These are phyloP conservation scores for Starmerella davenportii DNA, from an alignment of 805 yeast genomes.

Conservation along the genomic window DNA sequence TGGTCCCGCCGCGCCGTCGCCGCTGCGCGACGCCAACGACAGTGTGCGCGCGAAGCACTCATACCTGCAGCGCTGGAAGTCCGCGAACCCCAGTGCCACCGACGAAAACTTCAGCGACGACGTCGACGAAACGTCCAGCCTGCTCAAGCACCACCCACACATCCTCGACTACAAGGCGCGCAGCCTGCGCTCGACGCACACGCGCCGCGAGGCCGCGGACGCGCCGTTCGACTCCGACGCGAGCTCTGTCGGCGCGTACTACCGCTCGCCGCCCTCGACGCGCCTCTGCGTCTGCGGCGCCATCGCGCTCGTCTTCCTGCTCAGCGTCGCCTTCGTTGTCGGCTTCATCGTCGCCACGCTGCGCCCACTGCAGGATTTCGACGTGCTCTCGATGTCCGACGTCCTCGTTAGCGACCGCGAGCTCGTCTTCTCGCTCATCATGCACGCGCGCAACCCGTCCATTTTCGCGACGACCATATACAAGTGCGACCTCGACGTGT, in stretches of 20 bases:
- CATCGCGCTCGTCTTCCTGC: constrained; percentile 17
- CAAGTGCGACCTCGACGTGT: constrained; percentile 62
- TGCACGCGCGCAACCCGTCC: constrained; percentile 78
- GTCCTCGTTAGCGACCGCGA: constrained; percentile 71
- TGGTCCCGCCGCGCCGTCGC: not conserved
- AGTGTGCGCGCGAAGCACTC: constrained; percentile 16
- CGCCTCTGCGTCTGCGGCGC: constrained; percentile 3
- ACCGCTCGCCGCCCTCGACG: constrained; percentile 4
- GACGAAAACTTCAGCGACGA: not conserved
- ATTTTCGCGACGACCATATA: constrained; percentile 46
- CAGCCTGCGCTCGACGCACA: not conserved
- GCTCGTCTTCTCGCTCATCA: constrained; percentile 55
- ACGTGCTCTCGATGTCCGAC: constrained; percentile 44
- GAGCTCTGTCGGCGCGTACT: not conserved
- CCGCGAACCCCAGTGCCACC: constrained; percentile 1
- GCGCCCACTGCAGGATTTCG: constrained; percentile 56
- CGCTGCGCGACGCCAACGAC: constrained; percentile 10
- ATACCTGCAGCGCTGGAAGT: constrained; percentile 18
- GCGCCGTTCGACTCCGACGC: not conserved
- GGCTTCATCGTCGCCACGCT: constrained; percentile 78
- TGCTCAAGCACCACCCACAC: not conserved
- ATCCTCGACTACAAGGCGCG: not conserved
- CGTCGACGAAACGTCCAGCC: not conserved
- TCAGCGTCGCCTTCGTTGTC: constrained; percentile 47
- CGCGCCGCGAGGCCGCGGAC: not conserved